A percentile compares a stretch with the other conserved stretches of the same genome.
Conservation (phyloP, 169 alveolate genomes). For the Eimeria brunetti region DNA sequence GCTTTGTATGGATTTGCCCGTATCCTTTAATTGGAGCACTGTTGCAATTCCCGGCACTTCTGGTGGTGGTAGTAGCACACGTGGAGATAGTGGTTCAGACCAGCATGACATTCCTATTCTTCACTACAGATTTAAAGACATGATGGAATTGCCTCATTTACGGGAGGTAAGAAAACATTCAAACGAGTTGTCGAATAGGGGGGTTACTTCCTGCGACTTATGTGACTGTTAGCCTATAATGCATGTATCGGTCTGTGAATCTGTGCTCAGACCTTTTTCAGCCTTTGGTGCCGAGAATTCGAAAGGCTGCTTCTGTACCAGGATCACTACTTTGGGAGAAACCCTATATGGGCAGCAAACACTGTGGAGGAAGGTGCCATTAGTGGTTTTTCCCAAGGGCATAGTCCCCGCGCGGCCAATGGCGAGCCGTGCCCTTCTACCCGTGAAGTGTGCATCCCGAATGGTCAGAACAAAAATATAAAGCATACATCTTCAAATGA, state of each 20-base stretch:
- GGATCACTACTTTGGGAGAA: constrained; percentile 20
- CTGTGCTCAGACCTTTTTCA: constrained; percentile 38
- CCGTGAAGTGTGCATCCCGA: neutral
- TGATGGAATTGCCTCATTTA: constrained; percentile 67
- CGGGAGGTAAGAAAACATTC: constrained; percentile 31
- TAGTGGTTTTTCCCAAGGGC: constrained; percentile 3
- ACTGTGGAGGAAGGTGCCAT: constrained; percentile 16
- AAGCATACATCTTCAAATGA: neutral
- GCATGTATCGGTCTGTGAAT: neutral
- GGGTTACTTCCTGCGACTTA: neutral
- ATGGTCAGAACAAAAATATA: neutral
- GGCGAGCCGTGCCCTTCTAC: neutral
- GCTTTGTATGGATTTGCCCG: neutral
- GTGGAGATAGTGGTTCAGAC: constrained; percentile 31
- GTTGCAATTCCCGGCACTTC: neutral
- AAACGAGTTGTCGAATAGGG: neutral
- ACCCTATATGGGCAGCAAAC: neutral
- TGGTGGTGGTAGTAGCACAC: constrained; percentile 17
- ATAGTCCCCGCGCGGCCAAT: neutral
- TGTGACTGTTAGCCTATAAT: neutral
- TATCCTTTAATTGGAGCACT: neutral
- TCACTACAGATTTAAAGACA: constrained; percentile 60
- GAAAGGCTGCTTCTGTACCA: constrained; percentile 53
- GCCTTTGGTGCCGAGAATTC: constrained; percentile 66
- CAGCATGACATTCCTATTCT: neutral